Base-by-base conservation (phyloP, 441 rosid genomes). In the Monsonia emarginata region DNA sequence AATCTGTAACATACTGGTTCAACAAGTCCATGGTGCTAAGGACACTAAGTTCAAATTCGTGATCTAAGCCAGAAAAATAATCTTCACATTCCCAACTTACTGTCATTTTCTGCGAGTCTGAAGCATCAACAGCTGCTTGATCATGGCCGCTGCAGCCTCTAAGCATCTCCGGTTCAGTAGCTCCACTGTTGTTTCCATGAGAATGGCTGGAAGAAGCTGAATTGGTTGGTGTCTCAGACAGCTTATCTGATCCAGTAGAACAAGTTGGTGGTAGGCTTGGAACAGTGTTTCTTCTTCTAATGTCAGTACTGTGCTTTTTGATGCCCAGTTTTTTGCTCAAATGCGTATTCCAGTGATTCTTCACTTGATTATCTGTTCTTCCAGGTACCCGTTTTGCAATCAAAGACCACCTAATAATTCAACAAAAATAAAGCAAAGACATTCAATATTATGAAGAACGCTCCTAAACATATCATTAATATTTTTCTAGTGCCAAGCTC, bases 321-420 rank as follows among this genome's bases (percentile, higher is more conserved):
- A 76, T 78, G 26, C 79, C 86, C 1, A 79, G 78, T 76, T 75
- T 84, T 70, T 83, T 88, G 79, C 86, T 78, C 75, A 89, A 79
- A 81, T 80, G 89, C 30, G 87, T 80, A 71, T 91, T 88, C 96
- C 93, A 89, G 79, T 86, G 83, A 74, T 91, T 91, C 77, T 91
- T 89, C 82, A 89, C 93, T 74, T 88, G 92, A 69, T 89, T 89
- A 70, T 89, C 98, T 0, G 93, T 89, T 54, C 93, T 76, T 46
- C 96, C 95, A 0, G 95, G 98, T n/a, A 91, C 84, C 21, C 93
- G 72, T 69, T 85, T 86, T 3, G 95, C 97, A 21, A 91, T 91
- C 69, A 91, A 78, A 31, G 95, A 81, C 97, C 96, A 89, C 79
- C 97, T 87, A 58, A 31, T 67, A 1, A 61, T 46, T 65, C 38